These are phyloP conservation scores for Thozetella sp. DNA, from an alignment of 495 filamentous ascomycete species.

Conservation along the genomic window DNA sequence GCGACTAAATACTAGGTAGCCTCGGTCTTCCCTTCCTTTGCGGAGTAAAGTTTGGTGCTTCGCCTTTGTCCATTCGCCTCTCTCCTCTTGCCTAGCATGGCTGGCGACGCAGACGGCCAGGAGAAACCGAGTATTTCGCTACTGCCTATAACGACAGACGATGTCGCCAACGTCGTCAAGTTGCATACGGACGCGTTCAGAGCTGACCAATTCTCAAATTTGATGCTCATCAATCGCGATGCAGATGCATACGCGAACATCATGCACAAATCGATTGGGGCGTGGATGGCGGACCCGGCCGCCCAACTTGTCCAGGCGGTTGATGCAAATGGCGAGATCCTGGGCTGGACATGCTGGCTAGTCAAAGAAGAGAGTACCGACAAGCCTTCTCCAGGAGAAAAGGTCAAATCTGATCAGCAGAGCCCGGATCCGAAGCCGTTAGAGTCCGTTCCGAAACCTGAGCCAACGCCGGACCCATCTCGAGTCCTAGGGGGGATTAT, in stretches of 20 bases:
- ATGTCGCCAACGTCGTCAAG: no score
- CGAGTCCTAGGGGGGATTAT: neutral
- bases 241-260: neutral
- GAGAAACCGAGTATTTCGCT: no score
- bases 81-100: no score
- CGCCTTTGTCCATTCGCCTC: no score
- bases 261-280: neutral
- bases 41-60: no score
- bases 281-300: neutral
- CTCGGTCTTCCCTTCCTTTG: no score
- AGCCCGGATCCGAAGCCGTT: neutral
- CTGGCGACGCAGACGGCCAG: no score
- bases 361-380: neutral
- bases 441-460: neutral
- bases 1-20: no score
- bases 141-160: no score
- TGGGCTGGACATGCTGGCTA: neutral
- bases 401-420: neutral
- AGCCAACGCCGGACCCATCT: neutral
- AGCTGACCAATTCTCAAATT: neutral
- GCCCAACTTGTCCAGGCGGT: neutral
- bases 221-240: neutral
- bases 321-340: neutral
- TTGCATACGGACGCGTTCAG: no score
- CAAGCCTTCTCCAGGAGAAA: no score